Percentiles rank a stretch among this genome's conserved stretches.
phyloP scores from a whole-genome alignment of 208 protist genomes.

The Crithidia mellificae region DNA sequence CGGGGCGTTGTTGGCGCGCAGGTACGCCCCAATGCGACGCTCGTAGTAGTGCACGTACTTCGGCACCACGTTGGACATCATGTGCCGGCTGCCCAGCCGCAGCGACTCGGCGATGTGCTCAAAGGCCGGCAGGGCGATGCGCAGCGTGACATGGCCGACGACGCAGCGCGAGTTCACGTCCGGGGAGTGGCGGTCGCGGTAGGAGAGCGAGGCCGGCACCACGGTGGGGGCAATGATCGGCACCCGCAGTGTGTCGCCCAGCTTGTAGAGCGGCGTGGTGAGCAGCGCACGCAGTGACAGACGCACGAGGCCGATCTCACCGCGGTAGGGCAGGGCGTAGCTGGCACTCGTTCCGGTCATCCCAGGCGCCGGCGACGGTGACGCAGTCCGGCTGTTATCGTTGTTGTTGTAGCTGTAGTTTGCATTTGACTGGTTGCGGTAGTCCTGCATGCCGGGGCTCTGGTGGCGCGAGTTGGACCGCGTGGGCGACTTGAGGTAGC shows the following conservation, averaged over 20 bases:
- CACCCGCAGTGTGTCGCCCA: slow-evolving; percentile 66
- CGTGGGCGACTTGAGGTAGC: slow-evolving; percentile 13
- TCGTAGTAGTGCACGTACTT: slow-evolving; percentile 73
- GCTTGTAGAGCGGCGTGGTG: slow-evolving; percentile 43
- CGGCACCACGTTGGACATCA: slow-evolving; percentile 42
- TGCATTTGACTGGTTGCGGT: neutral
- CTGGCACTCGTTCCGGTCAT: neutral
- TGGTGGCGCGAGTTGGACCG: slow-evolving; percentile 14
- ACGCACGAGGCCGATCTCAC: slow-evolving; percentile 55
- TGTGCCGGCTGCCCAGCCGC: slow-evolving; percentile 37
- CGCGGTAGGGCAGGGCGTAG: slow-evolving; percentile 15
- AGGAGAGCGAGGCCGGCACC: slow-evolving; percentile 8
- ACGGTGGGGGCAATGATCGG: slow-evolving; percentile 41
- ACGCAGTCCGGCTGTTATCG: slow-evolving; percentile 1
- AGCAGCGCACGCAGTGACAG: slow-evolving; percentile 81
- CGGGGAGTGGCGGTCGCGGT: slow-evolving; percentile 9
- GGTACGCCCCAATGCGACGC: slow-evolving; percentile 57
- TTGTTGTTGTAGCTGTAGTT: neutral
- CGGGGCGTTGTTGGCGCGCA: slow-evolving; percentile 43
- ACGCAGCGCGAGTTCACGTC: slow-evolving; percentile 32
- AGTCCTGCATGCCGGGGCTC: slow-evolving; percentile 4
- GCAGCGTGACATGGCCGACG: slow-evolving; percentile 62
- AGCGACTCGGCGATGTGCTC: slow-evolving; percentile 58
- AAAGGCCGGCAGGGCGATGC: slow-evolving; percentile 66
- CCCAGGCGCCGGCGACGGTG: slow-evolving; percentile 6